Evolutionary conservation across 2,329 filamentous ascomycete species (phyloP), one percentile per base, ranked within the genome.

Genomic region (Scedosporium minutisporum): DNA sequence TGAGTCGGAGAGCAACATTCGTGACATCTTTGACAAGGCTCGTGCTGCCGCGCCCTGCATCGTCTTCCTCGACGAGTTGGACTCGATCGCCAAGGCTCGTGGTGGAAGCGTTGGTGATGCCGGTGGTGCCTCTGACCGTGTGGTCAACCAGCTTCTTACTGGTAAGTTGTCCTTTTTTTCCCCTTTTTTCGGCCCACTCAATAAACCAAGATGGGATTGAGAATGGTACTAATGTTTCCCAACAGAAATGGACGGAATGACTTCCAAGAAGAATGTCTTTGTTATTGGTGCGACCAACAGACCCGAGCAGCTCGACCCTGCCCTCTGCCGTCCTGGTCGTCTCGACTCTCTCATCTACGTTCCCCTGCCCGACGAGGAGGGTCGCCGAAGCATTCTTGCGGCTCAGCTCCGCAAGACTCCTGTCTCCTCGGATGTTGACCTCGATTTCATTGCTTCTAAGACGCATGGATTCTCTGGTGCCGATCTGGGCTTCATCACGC

Each of bases 261-360:
- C 93, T 57, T 97, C 93, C 46, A 99, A 99, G 90, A 99, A 99
- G 90, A 99, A 99, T 76, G 95, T 99, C 67, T 99, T 99, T 79
- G 95, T 99, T 68, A 99, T 99, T 71, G 95, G 95, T 76, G 95
- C 95, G 57, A 99, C 95, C 77, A 99, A 99, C 83, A 86, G 95
- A 81, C 95, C 95, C 53, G 95, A 99, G 82, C 95, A 97, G 82
- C 90, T 99, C 65, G 95, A 99, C 77, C 95, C 95, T 74, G 95
- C 95, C 69, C 85, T 99, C 70, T 97, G 93, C 85, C 93, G 95
- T 85, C 95, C 95, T 63, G 95, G 95, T 69, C 95, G 95, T 92
- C 89, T 99, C 58, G 95, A 99, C 77, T 97, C 93, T 44, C 87
- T 99, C 68, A 95, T 99, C 77, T 99, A 99, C 76, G 95, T 99